These are phyloP conservation scores for Monosporascus sp. DNA, from an alignment of 2,329 filamentous ascomycete genomes.

Conservation along the genomic window DNA sequence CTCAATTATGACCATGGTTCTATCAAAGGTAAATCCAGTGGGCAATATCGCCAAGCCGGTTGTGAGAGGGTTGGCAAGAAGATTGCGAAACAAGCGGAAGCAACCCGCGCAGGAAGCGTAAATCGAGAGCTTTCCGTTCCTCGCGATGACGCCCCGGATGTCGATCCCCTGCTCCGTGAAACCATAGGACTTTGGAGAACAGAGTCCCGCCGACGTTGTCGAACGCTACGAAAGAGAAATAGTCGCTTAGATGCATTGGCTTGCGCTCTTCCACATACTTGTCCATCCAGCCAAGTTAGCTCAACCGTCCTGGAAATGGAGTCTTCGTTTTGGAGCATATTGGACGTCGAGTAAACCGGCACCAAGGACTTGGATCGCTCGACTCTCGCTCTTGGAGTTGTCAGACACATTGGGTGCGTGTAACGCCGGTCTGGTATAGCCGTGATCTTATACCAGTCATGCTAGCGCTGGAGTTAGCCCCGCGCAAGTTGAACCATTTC, in stretches of 20 bases:
- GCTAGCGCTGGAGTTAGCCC: background rate
- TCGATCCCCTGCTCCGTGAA: slow-evolving; percentile 22
- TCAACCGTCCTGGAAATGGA: too few relatives aligned
- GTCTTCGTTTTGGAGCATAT: too few relatives aligned
- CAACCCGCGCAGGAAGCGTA: slow-evolving; percentile 19
- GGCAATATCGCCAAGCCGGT: background rate
- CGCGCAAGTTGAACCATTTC: too few relatives aligned
- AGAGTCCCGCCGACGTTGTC: slow-evolving; percentile 21
- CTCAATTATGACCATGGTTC: background rate
- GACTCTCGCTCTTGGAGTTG: slow-evolving; percentile 1
- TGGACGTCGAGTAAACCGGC: too few relatives aligned
- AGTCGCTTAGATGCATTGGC: slow-evolving; percentile 1
- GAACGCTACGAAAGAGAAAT: slow-evolving; percentile 15
- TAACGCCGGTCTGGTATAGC: slow-evolving; percentile 2
- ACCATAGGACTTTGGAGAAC: slow-evolving; percentile 21
- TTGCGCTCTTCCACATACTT: background rate
- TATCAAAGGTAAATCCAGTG: background rate
- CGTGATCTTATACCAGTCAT: slow-evolving; percentile 5
- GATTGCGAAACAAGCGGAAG: slow-evolving; percentile 1
- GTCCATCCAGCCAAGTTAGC: background rate
- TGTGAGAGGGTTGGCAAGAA: slow-evolving; percentile 2
- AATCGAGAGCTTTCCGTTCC: slow-evolving; percentile 13
- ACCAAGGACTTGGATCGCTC: background rate
- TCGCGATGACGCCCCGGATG: slow-evolving; percentile 17
- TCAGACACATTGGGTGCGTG: background rate